Conservation (phyloP, 2,329 filamentous ascomycete genomes). For the Pseudogymnoascus sp. region DNA sequence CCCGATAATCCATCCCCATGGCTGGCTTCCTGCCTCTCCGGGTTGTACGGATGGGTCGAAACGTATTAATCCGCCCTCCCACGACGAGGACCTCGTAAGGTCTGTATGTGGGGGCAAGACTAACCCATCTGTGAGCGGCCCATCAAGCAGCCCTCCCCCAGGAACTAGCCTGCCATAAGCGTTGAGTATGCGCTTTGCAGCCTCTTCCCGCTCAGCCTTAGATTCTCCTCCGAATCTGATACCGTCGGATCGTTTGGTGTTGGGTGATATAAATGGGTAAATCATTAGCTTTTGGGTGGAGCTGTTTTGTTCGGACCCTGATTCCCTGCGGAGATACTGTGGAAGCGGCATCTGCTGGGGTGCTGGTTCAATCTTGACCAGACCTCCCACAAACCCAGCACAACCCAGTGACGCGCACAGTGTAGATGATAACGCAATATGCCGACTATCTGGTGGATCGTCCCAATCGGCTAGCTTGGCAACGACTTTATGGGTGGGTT, state of each 20-base stretch:
- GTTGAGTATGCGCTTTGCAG: conserved; percentile 61
- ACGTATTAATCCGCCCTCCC: conserved; percentile 77
- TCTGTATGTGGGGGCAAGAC: conserved; percentile 56
- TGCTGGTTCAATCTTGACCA: conserved; percentile 81
- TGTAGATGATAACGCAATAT: conserved; percentile 69
- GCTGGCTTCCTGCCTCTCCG: conserved; percentile 40
- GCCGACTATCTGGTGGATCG: conserved; percentile 75
- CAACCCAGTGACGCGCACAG: conserved; percentile 69
- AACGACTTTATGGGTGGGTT: conserved; percentile 60
- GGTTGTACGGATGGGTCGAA: conserved; percentile 56
- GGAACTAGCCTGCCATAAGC: conserved; percentile 56
- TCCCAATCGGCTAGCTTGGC: conserved; percentile 74
- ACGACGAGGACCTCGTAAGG: conserved; percentile 46
- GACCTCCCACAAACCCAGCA: conserved; percentile 70
- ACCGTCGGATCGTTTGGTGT: conserved; percentile 52
- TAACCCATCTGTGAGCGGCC: conserved; percentile 84
- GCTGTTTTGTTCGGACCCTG: conserved; percentile 50
- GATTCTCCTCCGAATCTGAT: conserved; percentile 85
- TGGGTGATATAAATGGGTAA: conserved; percentile 64
- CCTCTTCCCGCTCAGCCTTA: conserved; percentile 73
- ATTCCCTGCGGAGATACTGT: conserved; percentile 23
- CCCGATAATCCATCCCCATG: conserved; percentile 65
- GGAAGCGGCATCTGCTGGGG: conserved; percentile 56
- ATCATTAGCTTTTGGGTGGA: conserved; percentile 58
- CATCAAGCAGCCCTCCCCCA: conserved; percentile 61